Evolutionary conservation across 129 eudicot genomes (phyloP).

Genomic region (Tagetes patula): DNA sequence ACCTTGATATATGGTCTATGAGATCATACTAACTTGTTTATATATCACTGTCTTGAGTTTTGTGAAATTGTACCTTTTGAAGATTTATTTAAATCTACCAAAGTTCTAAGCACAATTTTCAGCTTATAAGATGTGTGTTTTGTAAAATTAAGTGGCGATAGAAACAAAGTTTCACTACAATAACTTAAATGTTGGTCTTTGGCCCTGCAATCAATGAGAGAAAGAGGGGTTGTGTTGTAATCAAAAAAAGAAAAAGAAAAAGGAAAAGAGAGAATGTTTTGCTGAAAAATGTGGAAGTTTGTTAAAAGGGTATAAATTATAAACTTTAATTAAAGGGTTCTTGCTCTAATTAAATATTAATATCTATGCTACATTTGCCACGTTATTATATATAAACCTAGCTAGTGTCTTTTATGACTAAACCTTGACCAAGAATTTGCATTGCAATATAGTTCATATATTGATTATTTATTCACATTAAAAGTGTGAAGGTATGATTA

Average conservation of each 20-base stretch:
- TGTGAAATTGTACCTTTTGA: slow-evolving; percentile 7
- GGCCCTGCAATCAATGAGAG: slow-evolving; percentile 39
- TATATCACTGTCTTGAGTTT: slow-evolving; percentile 8
- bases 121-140: slow-evolving; percentile 10
- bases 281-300: slow-evolving; percentile 32
- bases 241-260: slow-evolving; percentile 34
- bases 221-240: slow-evolving; percentile 38
- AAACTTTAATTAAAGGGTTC: slow-evolving; percentile 29
- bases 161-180: slow-evolving; percentile 15
- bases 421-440: not conserved
- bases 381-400: not conserved
- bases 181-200: slow-evolving; percentile 33
- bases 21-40: not conserved
- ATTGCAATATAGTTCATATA: not conserved
- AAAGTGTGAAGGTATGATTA: not conserved
- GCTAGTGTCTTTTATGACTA: slow-evolving; percentile 6
- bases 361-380: slow-evolving; percentile 13
- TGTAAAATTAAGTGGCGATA: slow-evolving; percentile 11
- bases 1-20: too few species aligned
- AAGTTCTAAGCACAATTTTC: slow-evolving; percentile 4
- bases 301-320: slow-evolving; percentile 33
- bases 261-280: slow-evolving; percentile 39
- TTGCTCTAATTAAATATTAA: slow-evolving; percentile 26
- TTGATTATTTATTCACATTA: not conserved
- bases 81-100: not conserved